These are phyloP conservation scores for Scenedesmus sp. DNA, from an alignment of 163 green algal genomes.

Conservation along the genomic window DNA sequence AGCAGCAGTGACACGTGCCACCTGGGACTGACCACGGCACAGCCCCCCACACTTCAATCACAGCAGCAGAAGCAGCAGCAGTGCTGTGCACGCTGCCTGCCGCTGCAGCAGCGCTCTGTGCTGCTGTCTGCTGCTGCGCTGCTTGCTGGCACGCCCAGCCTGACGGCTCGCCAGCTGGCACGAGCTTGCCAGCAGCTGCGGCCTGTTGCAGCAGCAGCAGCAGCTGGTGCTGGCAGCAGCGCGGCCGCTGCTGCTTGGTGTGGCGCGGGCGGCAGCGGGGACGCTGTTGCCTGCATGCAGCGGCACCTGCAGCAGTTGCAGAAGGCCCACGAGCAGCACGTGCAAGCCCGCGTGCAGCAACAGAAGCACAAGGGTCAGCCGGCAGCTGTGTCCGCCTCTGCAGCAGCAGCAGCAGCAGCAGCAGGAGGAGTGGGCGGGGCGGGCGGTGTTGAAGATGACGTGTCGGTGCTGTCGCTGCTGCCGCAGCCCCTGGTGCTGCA, in stretches of 20 bases:
- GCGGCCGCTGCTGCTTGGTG: background rate
- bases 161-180: background rate
- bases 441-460: background rate
- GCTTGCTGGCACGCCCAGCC: background rate
- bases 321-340: background rate
- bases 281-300: background rate
- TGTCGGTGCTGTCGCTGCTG: background rate
- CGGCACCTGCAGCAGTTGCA: background rate
- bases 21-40: background rate
- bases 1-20: background rate
- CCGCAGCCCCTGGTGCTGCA: background rate
- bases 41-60: background rate
- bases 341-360: background rate
- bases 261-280: background rate
- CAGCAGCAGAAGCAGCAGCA: background rate
- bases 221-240: background rate
- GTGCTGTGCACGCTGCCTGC: slow-evolving; percentile 11
- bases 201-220: background rate
- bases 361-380: background rate
- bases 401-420: background rate
- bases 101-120: background rate
- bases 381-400: background rate
- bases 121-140: background rate
- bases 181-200: background rate
- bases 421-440: too few species aligned